Base-by-base conservation (phyloP, 345 rosid species). In the Syzygium aromaticum region DNA sequence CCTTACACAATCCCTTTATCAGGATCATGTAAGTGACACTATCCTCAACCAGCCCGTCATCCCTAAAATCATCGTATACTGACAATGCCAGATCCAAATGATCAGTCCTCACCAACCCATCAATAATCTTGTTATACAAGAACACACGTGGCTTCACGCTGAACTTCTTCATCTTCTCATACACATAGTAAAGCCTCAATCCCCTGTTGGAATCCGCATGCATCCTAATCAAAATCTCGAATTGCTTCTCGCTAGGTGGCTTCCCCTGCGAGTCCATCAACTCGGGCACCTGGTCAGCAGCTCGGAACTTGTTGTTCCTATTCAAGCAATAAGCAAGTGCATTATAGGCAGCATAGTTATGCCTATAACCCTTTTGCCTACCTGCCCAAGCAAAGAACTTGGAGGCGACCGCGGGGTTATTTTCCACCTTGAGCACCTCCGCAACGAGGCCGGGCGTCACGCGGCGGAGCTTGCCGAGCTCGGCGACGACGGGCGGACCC, bases 371-470 rank as follows among this genome's bases (percentile, higher is more conserved):
- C 89, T 95, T 97, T 30, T 97, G 99, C 90, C 94, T 96, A 63
- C 98, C 99, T 11, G 98, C 98, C 99, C 99, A 96, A 86, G 92
- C 95, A 88, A 97, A 97, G 94, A 96, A 95, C 91, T 94, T 95
- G n/a, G 99, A 88, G 46, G 97, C 98, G 7, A 95, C 46, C 3
- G 87, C 88, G 52, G 98, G 93, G 89, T 92, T 86, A 73, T 85
- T 92, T 8, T 94, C 96, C 57, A 89, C 87, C 87, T 94, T 97
- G 77, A 97, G 89, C 52, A 97, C 98, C 89, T 97, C 99, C 1
- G 98, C 92, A 63, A 97, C 98, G 12, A 93, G 94, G 54, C 91
- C 88, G 10, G 99, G 94, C 43, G 98, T 97, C 57, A 97, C 95
- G 28, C 99, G 95, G 43, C 98, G 99, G 87, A 97, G 99, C 89